Conservation (phyloP, 768 basidiomycete species). For the Tricholoma furcatifolium region DNA sequence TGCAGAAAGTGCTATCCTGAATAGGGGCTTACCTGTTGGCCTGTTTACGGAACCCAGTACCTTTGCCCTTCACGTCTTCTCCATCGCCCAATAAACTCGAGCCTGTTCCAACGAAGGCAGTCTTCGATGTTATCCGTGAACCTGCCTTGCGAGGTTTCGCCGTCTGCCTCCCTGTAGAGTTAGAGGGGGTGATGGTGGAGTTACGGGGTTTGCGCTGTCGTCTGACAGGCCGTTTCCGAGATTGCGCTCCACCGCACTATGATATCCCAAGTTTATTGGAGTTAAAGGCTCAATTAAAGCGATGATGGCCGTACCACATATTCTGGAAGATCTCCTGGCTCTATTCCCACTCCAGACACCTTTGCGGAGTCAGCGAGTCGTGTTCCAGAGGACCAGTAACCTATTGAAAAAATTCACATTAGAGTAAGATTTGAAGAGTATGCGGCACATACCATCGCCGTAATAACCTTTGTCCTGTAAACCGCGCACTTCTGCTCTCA, state of each 20-base stretch:
- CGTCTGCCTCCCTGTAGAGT: constrained; percentile 59
- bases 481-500: constrained; percentile 62
- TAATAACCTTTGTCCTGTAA: constrained; percentile 79
- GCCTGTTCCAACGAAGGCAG: constrained; percentile 61
- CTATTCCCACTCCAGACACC: constrained; percentile 35
- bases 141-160: constrained; percentile 73
- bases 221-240: constrained; percentile 54
- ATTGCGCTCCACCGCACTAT: constrained; percentile 81
- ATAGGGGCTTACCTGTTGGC: constrained; percentile 52
- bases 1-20: background rate
- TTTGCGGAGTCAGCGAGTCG: constrained; percentile 65
- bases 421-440: background rate
- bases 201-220: constrained; percentile 25
- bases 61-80: constrained; percentile 33
- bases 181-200: constrained; percentile 46
- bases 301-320: constrained; percentile 55
- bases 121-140: constrained; percentile 59
- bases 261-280: background rate
- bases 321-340: constrained; percentile 66
- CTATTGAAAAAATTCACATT: constrained; percentile 30
- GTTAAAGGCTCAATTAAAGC: background rate
- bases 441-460: constrained; percentile 60
- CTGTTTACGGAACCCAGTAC: constrained; percentile 69
- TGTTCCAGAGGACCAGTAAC: constrained; percentile 80
- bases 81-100: constrained; percentile 44